Percentiles rank a stretch among this genome's conserved stretches.
Conservation (phyloP, 169 alveolate species). For the Plasmodium ovale region DNA sequence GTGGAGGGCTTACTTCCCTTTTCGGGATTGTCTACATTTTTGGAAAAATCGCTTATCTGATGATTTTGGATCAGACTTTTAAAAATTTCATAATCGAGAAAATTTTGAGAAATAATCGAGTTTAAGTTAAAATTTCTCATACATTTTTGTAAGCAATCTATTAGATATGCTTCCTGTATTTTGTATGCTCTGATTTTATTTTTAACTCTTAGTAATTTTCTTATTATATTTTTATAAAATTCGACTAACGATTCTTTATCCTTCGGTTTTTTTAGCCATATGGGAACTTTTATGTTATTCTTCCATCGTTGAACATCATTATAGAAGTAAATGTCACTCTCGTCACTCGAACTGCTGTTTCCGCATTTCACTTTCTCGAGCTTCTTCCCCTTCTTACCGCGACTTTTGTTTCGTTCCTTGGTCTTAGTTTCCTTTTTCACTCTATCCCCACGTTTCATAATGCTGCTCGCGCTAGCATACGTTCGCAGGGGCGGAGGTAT, state of each 20-base stretch:
- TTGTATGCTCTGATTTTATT: conserved; percentile 74
- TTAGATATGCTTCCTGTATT: conserved; percentile 66
- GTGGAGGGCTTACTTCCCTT: neutral
- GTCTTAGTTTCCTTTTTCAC: neutral
- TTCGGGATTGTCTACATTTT: neutral
- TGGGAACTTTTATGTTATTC: conserved; percentile 62
- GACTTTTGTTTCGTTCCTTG: conserved; percentile 10
- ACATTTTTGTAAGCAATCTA: conserved; percentile 71
- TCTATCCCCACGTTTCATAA: conserved; percentile 11
- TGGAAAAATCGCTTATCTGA: neutral
- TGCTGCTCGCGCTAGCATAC: neutral
- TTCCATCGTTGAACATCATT: conserved; percentile 71
- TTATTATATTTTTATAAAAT: conserved; percentile 70
- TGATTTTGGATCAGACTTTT: conserved; percentile 2
- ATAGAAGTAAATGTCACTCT: conserved; percentile 71
- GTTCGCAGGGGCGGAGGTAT: neutral
- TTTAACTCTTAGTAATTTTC: conserved; percentile 68
- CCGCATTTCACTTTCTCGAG: neutral
- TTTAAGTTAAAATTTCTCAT: conserved; percentile 43
- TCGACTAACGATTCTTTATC: conserved; percentile 67
- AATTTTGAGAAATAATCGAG: conserved; percentile 17
- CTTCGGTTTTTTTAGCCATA: conserved; percentile 74
- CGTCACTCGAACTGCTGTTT: conserved; percentile 16
- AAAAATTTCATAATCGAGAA: conserved; percentile 30
- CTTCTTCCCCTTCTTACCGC: conserved; percentile 10